Percentiles rank a stretch among this genome's conserved stretches.
Evolutionary conservation across 441 rosid species (phyloP).

Genomic region (Corymbia calophylla): DNA sequence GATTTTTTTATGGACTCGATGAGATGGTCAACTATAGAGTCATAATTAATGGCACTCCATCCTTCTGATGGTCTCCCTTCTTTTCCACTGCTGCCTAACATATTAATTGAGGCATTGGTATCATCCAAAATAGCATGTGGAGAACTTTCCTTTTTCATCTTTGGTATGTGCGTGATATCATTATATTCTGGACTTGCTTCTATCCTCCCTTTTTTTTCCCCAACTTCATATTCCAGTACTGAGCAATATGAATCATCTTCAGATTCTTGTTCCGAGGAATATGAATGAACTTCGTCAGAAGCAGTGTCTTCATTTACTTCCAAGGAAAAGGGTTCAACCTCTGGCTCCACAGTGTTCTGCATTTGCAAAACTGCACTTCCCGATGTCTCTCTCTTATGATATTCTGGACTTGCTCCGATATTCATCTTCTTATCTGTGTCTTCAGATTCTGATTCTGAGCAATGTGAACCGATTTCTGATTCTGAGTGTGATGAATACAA

Average conservation of each 20-base stretch:
- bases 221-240: neutral
- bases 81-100: neutral
- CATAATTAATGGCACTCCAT: neutral
- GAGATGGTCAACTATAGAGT: neutral
- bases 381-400: neutral
- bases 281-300: neutral
- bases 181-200: neutral
- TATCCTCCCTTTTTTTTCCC: neutral
- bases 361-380: neutral
- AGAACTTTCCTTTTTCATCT: neutral
- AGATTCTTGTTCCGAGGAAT: neutral
- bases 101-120: neutral
- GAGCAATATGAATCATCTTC: neutral
- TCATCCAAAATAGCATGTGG: neutral
- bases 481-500: neutral
- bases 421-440: neutral
- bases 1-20: neutral
- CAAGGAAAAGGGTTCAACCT: neutral
- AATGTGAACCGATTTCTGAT: neutral
- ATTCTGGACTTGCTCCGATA: neutral
- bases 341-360: neutral
- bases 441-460: neutral
- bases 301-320: neutral
- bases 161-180: neutral
- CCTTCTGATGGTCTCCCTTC: neutral